phyloP scores from a whole-genome alignment of 495 filamentous ascomycete species.

The Lentithecium fluviatile region DNA sequence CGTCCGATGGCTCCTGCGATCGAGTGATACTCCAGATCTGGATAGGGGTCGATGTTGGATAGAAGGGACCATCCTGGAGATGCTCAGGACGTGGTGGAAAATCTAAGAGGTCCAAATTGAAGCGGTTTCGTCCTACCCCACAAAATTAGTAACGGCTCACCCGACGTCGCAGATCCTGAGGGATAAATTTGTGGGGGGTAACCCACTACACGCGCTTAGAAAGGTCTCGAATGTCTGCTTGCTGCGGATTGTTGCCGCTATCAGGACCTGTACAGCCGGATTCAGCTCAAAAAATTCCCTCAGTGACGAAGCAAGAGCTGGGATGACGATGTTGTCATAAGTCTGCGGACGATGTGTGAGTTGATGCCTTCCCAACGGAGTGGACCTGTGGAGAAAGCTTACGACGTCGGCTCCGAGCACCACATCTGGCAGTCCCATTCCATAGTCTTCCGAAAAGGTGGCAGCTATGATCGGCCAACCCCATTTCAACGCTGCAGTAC shows the following conservation, averaged over 20 bases:
- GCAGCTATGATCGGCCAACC: slow-evolving; percentile 42
- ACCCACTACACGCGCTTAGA: slow-evolving; percentile 55
- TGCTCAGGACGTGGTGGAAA: slow-evolving; percentile 30
- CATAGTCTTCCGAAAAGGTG: slow-evolving; percentile 34
- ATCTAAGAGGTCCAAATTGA: slow-evolving; percentile 35
- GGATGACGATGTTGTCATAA: slow-evolving; percentile 62
- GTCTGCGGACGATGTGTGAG: slow-evolving; percentile 46
- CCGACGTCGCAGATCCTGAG: neutral
- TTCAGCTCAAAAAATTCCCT: slow-evolving; percentile 55
- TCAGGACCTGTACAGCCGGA: slow-evolving; percentile 51
- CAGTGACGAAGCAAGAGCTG: slow-evolving; percentile 58
- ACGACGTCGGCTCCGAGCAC: slow-evolving; percentile 46
- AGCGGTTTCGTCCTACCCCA: slow-evolving; percentile 36
- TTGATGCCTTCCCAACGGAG: too few relatives aligned
- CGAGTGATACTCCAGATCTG: slow-evolving; percentile 39
- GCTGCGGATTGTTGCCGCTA: slow-evolving; percentile 63
- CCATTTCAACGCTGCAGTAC: slow-evolving; percentile 59
- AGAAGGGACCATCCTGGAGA: slow-evolving; percentile 39
- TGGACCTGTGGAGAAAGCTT: slow-evolving; percentile 11
- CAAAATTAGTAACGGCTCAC: slow-evolving; percentile 26
- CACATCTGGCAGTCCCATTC: slow-evolving; percentile 36
- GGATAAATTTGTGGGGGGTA: slow-evolving; percentile 3
- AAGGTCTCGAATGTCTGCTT: slow-evolving; percentile 62
- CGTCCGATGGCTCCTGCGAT: slow-evolving; percentile 1
- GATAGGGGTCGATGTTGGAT: slow-evolving; percentile 39